Evolutionary conservation across 805 yeast species (phyloP).

Genomic region (Ogataea degrootiae): DNA sequence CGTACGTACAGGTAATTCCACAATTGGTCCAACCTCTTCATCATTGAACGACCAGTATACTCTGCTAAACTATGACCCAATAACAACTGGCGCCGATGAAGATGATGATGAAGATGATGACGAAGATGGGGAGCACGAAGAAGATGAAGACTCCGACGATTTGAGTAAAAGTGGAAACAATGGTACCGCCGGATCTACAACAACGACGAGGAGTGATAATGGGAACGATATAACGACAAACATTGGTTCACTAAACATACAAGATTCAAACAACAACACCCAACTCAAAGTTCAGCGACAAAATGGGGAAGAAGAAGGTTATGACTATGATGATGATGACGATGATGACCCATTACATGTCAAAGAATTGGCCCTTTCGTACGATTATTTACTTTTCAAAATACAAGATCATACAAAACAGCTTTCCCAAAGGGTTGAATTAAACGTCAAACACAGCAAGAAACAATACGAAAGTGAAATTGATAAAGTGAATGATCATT

Average conservation of each 20-base stretch:
- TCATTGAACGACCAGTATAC: conserved; percentile 12
- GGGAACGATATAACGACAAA: not conserved
- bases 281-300: no score
- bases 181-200: not conserved
- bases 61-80: conserved; percentile 3
- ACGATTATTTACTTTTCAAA: conserved; percentile 60
- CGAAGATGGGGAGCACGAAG: conserved; percentile 2
- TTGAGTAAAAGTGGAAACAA: not conserved
- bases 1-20: conserved; percentile 15
- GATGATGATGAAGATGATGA: not conserved
- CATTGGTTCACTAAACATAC: no score
- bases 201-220: not conserved
- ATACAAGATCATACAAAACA: conserved; percentile 51
- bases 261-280: no score
- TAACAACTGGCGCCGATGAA: not conserved
- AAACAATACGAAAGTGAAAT: conserved; percentile 21
- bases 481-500: conserved; percentile 13
- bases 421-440: conserved; percentile 27
- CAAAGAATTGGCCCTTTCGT: conserved; percentile 53
- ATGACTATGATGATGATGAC: conserved; percentile 14
- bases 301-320: not conserved
- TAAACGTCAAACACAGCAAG: conserved; percentile 23
- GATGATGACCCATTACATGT: conserved; percentile 61
- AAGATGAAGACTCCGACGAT: not conserved
- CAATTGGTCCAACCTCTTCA: conserved; percentile 13